Base-by-base conservation (phyloP, 805 yeast species). In the Kazachstania psychrophila region DNA sequence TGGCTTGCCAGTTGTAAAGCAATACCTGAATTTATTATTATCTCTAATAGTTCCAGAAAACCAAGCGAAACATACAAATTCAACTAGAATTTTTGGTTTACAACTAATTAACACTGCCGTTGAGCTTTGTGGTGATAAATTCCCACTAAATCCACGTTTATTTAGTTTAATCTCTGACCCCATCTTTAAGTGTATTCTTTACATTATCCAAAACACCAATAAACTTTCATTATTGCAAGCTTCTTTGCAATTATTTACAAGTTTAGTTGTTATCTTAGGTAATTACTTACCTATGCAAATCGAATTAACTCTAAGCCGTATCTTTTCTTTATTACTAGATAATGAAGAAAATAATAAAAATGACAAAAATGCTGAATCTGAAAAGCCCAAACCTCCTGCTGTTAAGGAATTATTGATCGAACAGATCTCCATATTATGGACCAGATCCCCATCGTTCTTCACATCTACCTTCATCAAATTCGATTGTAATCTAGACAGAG, bases 401-500 rank as follows among this genome's bases (percentile, higher is more conserved):
- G 62, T 78, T 1, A 80, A 89, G 46, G 98, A 92, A 54, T 68
- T 84, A 41, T 67, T 92, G 46, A 72, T 88, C 28, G 98, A 92
- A 59, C 77, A 88, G 10, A 61, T 89, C 2, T 82, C 95, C 3
- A 75, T 80, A 33, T 60, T 83, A 20, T 83, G 94, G 94, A 72
- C 79, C 5, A 70, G 95, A 40, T 75, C 84, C 0, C 89, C 95
- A 2, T 63, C 72, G 3, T 78, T 85, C 39, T 86, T 87, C 56
- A 73, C 86, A 11, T 72, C 76, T 30, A 58, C 88, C 24, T 92
- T 83, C 55, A 77, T 83, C 38, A 79, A 78, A 39, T 92, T 77
- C 56, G 98, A 92, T 57, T 89, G 97, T 60, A 89, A 86, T 52
- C 77, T 86, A 45, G 94, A 86, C 42, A 75, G 89, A 46, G 70